These are phyloP conservation scores for Diplodia mutila DNA, from an alignment of 2,329 filamentous ascomycete species.

Conservation along the genomic window DNA sequence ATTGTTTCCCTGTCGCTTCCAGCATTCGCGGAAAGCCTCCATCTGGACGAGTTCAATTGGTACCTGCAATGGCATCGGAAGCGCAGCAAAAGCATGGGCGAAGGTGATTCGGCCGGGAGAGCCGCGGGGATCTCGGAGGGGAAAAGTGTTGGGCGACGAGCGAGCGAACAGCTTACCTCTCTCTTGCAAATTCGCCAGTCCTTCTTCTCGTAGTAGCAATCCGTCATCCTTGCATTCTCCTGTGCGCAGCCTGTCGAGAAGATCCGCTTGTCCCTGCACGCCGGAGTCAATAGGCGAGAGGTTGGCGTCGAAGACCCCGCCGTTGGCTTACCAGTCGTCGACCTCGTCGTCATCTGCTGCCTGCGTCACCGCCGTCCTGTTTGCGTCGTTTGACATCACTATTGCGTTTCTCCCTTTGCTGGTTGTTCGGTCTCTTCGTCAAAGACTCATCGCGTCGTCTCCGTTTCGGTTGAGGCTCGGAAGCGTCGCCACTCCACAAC, in stretches of 20 bases:
- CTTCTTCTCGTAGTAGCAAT: conserved; percentile 95
- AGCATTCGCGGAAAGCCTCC: conserved; percentile 85
- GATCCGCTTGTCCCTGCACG: conserved; percentile 89
- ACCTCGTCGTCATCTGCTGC: conserved; percentile 78
- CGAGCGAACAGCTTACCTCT: conserved; percentile 66
- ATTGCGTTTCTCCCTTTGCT: background rate
- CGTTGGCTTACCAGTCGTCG: conserved; percentile 79
- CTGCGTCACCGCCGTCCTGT: conserved; percentile 32
- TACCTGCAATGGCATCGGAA: background rate
- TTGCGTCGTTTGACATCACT: conserved; percentile 64
- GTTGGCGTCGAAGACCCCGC: background rate
- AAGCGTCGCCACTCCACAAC: conserved; percentile 34
- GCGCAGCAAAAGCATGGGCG: background rate
- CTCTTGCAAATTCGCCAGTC: conserved; percentile 89
- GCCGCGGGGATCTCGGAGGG: conserved; percentile 9
- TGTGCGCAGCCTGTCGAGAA: conserved; percentile 94
- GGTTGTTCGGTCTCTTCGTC: background rate
- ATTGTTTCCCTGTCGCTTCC: conserved; percentile 88
- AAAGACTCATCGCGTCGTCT: background rate
- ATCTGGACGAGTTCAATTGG: conserved; percentile 64
- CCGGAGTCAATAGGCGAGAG: background rate
- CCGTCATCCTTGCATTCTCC: conserved; percentile 83
- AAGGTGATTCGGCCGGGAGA: conserved; percentile 9
- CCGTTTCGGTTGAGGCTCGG: conserved; percentile 35
- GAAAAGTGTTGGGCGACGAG: conserved; percentile 13